Percentiles rank a stretch among this genome's conserved stretches.
phyloP scores from a whole-genome alignment of 2,329 filamentous ascomycete genomes.

The Fusarium nanum region DNA sequence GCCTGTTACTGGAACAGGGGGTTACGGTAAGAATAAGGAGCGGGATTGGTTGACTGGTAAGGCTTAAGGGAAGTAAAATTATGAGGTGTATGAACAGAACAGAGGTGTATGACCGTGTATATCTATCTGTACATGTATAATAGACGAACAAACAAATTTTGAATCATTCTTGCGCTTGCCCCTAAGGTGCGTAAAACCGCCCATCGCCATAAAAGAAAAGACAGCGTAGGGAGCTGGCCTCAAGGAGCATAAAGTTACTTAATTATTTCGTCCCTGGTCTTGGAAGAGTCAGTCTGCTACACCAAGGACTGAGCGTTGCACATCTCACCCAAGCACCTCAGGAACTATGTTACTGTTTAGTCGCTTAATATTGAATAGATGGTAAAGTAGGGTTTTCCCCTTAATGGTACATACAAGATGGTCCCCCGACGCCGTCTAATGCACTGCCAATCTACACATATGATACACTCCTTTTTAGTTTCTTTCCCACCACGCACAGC shows the following conservation, averaged over 20 bases:
- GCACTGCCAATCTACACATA: constrained; percentile 59
- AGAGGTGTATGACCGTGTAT: constrained; percentile 45
- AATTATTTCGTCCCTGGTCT: neutral
- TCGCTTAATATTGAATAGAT: constrained; percentile 46
- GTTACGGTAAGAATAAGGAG: constrained; percentile 57
- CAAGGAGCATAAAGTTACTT: neutral
- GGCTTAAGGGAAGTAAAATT: constrained; percentile 39
- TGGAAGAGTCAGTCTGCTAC: neutral
- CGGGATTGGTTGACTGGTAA: constrained; percentile 57
- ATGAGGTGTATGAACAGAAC: constrained; percentile 22
- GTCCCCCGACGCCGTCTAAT: constrained; percentile 59
- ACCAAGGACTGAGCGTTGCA: neutral
- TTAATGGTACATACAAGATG: constrained; percentile 51
- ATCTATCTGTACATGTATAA: constrained; percentile 50
- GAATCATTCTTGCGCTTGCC: constrained; percentile 1
- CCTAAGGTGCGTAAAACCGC: no score
- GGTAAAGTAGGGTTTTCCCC: constrained; percentile 49
- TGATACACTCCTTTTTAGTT: constrained; percentile 53
- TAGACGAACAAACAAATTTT: constrained; percentile 44
- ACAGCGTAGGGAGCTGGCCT: neutral
- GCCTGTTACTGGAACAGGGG: constrained; percentile 63
- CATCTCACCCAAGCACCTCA: neutral
- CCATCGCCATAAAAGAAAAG: no score
- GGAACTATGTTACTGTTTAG: constrained; percentile 19
- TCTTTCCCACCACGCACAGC: constrained; percentile 32